A percentile compares a stretch with the other conserved stretches of the same genome.
phyloP scores from a whole-genome alignment of 73 alveolate genomes.

The Chromera velia region DNA sequence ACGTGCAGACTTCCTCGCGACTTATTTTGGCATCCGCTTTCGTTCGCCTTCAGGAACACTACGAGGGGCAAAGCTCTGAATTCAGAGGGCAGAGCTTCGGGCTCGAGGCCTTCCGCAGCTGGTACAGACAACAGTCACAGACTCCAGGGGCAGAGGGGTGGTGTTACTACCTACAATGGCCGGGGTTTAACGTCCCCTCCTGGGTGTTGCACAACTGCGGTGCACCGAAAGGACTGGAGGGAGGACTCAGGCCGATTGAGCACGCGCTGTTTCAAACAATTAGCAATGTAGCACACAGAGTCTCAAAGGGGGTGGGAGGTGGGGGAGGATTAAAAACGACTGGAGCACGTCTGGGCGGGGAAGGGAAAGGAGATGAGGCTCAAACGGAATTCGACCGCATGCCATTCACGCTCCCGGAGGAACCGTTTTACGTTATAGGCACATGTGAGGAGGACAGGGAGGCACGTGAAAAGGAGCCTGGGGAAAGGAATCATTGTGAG shows the following conservation, averaged over 20 bases:
- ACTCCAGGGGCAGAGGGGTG: constrained; percentile 4
- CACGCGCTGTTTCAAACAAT: neutral
- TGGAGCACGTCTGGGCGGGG: neutral
- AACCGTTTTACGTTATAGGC: constrained; percentile 14
- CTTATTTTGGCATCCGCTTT: constrained; percentile 26
- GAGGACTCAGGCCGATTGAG: neutral
- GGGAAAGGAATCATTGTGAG: neutral
- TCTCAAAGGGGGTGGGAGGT: neutral
- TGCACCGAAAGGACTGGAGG: constrained; percentile 9
- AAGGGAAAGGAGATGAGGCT: neutral
- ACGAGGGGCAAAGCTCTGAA: constrained; percentile 13
- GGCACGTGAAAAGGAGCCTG: neutral
- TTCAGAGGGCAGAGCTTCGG: constrained; percentile 11
- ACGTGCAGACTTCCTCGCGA: constrained; percentile 26
- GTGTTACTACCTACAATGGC: constrained; percentile 28
- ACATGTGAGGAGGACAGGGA: constrained; percentile 26
- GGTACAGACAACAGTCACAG: constrained; percentile 1
- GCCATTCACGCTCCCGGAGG: neutral
- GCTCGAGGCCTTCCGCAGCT: neutral
- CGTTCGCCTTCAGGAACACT: constrained; percentile 34
- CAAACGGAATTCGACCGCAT: constrained; percentile 16
- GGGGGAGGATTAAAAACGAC: neutral
- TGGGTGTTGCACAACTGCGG: constrained; percentile 27
- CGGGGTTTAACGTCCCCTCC: constrained; percentile 37
- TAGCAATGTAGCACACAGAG: neutral